Base-by-base conservation (phyloP, 148 eudicot genomes). In the Fagopyrum tataricum region DNA sequence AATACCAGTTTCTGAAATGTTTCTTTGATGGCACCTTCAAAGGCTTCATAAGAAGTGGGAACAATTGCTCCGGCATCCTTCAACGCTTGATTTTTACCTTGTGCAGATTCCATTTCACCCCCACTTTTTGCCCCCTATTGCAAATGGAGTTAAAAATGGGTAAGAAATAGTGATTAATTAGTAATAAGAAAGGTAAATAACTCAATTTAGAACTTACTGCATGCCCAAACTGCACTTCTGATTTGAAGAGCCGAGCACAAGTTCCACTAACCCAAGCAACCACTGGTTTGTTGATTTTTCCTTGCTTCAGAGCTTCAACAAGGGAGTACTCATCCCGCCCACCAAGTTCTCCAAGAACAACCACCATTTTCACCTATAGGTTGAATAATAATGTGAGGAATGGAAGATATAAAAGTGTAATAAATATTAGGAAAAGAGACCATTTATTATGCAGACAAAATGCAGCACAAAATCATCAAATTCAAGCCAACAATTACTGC, bases 221-320 rank as follows among this genome's bases (percentile, higher is more conserved):
- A 78, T 95, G 99, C 40, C 99, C 99, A 81, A 95, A 91, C 80
- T 95, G 99, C 78, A 95, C 99, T 91, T 95, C 99, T 55, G 99
- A 95, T 79, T 95, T 91, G 78, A 94, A 94, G 72, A 94, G 97
- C 77, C 81, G 87, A 47, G 98, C 98, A 80, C 98, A 94, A 72
- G 98, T 94, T 79, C 98, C 98, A 81, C 98, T 94, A 81, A 95
- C 99, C 99, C 97, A 95, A 71, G 97, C 99, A 77, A 90, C 96
- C 53, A 95, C 92, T 41, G 97, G 99, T 73, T 95, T 95, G 59
- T 76, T 90, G 70, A 95, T 91, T 81, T 95, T 95, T 51, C 99
- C 97, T 74, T 87, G 93, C 83, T 91, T 95, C 66, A 95, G 82
- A 78, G 99, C 99, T 83, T 95, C 99, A 74, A 95, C 99, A 56